Percentiles rank a stretch among this genome's conserved stretches.
Evolutionary conservation across 2,329 filamentous ascomycete genomes (phyloP).

Genomic region (Hymenoscyphus linearis): DNA sequence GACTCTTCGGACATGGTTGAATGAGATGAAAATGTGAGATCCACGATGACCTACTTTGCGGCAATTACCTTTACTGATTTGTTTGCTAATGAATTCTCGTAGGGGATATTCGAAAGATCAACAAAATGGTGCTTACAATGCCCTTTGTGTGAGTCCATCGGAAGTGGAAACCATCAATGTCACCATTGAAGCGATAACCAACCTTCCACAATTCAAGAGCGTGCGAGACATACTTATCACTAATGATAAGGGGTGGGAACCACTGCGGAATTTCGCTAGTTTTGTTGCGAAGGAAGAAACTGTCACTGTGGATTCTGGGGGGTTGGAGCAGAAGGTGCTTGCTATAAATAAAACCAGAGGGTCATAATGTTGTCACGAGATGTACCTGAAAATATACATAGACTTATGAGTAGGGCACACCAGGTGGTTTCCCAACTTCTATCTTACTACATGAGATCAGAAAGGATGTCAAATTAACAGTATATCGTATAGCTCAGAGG

Average conservation of each 20-base stretch:
- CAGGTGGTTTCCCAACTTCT: too few species aligned
- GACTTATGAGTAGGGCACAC: too few species aligned
- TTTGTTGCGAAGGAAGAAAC: conserved; percentile 19
- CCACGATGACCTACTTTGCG: too few species aligned
- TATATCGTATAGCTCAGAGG: too few species aligned
- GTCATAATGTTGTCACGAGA: neutral
- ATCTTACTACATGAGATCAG: too few species aligned
- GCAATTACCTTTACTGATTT: neutral
- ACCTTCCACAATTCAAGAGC: conserved; percentile 1
- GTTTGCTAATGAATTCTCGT: neutral
- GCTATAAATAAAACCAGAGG: neutral
- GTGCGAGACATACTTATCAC: neutral
- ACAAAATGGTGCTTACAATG: neutral
- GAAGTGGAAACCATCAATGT: conserved; percentile 18
- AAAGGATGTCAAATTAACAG: too few species aligned
- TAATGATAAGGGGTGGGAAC: neutral
- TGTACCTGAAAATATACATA: too few species aligned
- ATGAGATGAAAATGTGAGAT: conserved; percentile 6
- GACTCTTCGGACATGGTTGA: conserved; percentile 12
- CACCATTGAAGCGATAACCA: conserved; percentile 11
- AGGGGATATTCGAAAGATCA: neutral
- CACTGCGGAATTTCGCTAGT: conserved; percentile 20
- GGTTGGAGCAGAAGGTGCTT: neutral
- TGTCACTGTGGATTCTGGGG: conserved; percentile 1
- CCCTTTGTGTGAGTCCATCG: conserved; percentile 9